Conservation (phyloP, 805 yeast species). For the Candida maesae region DNA sequence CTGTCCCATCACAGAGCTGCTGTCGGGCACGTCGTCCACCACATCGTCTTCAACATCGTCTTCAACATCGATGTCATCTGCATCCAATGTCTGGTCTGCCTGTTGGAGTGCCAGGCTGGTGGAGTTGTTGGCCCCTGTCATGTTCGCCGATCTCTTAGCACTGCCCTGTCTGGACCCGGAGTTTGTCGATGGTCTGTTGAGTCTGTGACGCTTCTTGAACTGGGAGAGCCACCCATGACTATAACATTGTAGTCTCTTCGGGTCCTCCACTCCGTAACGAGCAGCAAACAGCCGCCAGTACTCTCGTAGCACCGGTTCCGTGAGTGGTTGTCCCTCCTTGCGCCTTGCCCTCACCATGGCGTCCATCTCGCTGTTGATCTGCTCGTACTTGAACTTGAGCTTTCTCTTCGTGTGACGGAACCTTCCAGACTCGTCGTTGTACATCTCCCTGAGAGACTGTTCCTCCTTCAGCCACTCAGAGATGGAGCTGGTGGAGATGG, state of each 20-base stretch:
- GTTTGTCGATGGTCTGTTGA: slow-evolving; percentile 27
- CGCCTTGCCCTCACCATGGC: slow-evolving; percentile 43
- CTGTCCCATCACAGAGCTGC: background rate
- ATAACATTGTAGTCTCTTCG: slow-evolving; percentile 50
- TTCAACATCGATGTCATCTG: background rate
- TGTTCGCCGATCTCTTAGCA: no score
- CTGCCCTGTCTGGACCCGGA: no score
- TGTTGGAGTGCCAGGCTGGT: no score
- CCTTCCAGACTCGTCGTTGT: slow-evolving; percentile 29
- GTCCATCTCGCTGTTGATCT: slow-evolving; percentile 59
- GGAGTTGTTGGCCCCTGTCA: no score
- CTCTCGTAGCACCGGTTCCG: slow-evolving; percentile 52
- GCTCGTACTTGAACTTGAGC: slow-evolving; percentile 50
- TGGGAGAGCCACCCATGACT: slow-evolving; percentile 64
- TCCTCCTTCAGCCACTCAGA: slow-evolving; percentile 61
- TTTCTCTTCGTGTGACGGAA: slow-evolving; percentile 37
- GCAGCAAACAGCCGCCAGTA: slow-evolving; percentile 55
- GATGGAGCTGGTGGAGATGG: slow-evolving; percentile 57
- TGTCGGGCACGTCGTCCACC: slow-evolving; percentile 10
- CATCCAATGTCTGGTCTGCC: no score
- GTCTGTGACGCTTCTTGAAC: slow-evolving; percentile 55
- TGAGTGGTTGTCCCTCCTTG: slow-evolving; percentile 42
- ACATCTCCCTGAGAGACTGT: slow-evolving; percentile 43
- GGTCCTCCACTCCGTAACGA: slow-evolving; percentile 55
- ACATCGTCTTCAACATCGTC: slow-evolving; percentile 1